Base-by-base conservation (phyloP, 192 early-diverging fungal genomes). In the Backusella macrospora region DNA sequence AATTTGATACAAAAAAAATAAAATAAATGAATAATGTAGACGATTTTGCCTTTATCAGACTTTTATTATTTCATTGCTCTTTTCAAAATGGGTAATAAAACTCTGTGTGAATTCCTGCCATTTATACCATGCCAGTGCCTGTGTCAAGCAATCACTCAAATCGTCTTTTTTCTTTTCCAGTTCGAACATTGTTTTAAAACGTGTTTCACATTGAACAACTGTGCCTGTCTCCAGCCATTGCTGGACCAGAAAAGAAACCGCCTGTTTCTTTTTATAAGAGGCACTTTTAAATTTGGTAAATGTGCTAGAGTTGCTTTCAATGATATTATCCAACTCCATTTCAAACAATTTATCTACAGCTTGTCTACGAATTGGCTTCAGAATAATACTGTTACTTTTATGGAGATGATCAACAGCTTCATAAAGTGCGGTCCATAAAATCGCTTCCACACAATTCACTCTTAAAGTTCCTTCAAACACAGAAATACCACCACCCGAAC, bases 121-220 rank as follows among this genome's bases (percentile, higher is more conserved):
- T 65, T 82, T 70, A 64, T 74, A 77, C 83, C 86, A 87, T 8
- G 86, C 72, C 6, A 85, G 40, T 15, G 81, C 86, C 40, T 87
- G 86, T 67, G 85, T 13, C 13, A 87, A 43, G 34, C 83, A 77
- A 49, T 87, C 86, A 59, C 86, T 82, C 7, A 87, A 44, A 67
- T 87, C 86, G 44, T 87, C 86, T 3, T 80, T 74, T 29, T 87
- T 87, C 52, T 78, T 76, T 38, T 80, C 83, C 15, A 42, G 49
- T 9, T 26, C 45, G 48, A 77, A 87, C 70, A 62, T 74, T 8
- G 73, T 21, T 23, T 65, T 75, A 23, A 79, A 43, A 1, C 68
- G 52, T 0, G 76, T 34, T 40, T 46, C 38, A 29, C 76, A 80
- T 10, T 65, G 34, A 29, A 74, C 49, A 4, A 55, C 38, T 29